Conservation (phyloP, 495 filamentous ascomycete species). For the Hypoxylon rickii region DNA sequence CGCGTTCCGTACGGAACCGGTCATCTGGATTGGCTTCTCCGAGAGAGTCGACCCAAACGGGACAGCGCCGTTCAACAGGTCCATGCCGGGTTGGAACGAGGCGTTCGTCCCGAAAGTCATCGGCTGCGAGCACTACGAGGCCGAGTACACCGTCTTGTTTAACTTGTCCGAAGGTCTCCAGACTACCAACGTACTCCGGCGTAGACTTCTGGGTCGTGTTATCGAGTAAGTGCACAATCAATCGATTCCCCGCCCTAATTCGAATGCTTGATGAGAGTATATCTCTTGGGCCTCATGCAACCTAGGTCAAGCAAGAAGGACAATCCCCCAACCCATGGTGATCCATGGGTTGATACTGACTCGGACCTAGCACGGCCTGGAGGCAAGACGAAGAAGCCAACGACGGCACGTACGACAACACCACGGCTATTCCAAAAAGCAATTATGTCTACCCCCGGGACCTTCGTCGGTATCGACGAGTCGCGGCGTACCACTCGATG, state of each 20-base stretch:
- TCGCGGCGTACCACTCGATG: conserved; percentile 44
- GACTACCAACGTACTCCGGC: conserved; percentile 33
- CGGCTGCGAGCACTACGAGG: conserved; percentile 46
- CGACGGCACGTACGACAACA: conserved; percentile 46
- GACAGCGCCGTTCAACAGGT: conserved; percentile 22
- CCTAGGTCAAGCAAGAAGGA: not conserved
- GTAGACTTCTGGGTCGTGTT: conserved; percentile 35
- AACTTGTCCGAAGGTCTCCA: conserved; percentile 39
- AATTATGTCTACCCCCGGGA: conserved; percentile 43
- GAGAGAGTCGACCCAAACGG: conserved; percentile 27
- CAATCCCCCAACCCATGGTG: not conserved
- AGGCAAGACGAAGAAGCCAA: conserved; percentile 35
- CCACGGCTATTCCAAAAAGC: conserved; percentile 38
- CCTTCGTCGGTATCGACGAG: conserved; percentile 34
- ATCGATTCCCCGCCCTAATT: too few relatives aligned
- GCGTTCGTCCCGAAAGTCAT: conserved; percentile 45
- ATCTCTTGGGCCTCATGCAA: too few relatives aligned
- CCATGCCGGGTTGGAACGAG: conserved; percentile 32
- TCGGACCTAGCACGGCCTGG: conserved; percentile 36
- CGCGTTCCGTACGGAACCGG: conserved; percentile 45
- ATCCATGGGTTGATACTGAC: conserved; percentile 6
- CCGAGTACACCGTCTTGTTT: conserved; percentile 41
- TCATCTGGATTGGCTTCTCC: conserved; percentile 44
- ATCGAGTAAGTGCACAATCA: conserved; percentile 41
- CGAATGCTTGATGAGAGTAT: too few relatives aligned